These are phyloP conservation scores for Starmera amethionina DNA, from an alignment of 805 yeast species.

Conservation along the genomic window DNA sequence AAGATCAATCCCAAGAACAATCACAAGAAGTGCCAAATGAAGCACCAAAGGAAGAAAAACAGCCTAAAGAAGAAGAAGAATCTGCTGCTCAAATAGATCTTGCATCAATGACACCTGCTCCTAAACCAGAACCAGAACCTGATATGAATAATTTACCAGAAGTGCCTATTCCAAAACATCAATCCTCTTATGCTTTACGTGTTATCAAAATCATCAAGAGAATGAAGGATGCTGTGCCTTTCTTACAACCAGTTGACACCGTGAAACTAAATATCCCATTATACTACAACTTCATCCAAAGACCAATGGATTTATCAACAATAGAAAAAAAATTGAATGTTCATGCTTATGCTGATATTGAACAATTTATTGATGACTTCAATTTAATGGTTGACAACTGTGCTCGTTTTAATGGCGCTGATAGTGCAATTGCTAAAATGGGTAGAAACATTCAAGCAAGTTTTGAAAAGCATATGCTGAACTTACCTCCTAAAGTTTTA, in stretches of 20 bases:
- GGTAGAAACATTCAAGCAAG: constrained; percentile 84
- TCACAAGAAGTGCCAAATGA: too few species aligned
- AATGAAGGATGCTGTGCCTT: constrained; percentile 87
- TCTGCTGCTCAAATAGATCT: constrained; percentile 1
- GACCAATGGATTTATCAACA: constrained; percentile 92
- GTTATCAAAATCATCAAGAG: constrained; percentile 81
- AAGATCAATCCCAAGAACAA: constrained; percentile 7
- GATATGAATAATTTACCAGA: constrained; percentile 60
- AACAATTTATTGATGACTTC: constrained; percentile 66
- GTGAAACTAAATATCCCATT: constrained; percentile 84
- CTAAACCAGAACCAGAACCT: constrained; percentile 65
- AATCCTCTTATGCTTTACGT: constrained; percentile 67
- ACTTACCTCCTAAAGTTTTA: constrained; percentile 66
- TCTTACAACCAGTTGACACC: constrained; percentile 81
- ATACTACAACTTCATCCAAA: constrained; percentile 70
- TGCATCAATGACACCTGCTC: constrained; percentile 44
- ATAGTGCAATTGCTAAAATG: constrained; percentile 81
- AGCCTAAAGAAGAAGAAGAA: not conserved
- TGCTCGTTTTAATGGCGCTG: constrained; percentile 73
- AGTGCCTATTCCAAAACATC: constrained; percentile 72
- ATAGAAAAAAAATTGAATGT: constrained; percentile 70
- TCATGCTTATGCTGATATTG: constrained; percentile 64
- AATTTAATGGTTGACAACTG: constrained; percentile 81
- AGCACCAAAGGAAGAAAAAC: not conserved
- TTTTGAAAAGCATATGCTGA: constrained; percentile 86